Evolutionary conservation across 1,139 yeast species (phyloP).

Genomic region (Debaryomycetaceae sp.): DNA sequence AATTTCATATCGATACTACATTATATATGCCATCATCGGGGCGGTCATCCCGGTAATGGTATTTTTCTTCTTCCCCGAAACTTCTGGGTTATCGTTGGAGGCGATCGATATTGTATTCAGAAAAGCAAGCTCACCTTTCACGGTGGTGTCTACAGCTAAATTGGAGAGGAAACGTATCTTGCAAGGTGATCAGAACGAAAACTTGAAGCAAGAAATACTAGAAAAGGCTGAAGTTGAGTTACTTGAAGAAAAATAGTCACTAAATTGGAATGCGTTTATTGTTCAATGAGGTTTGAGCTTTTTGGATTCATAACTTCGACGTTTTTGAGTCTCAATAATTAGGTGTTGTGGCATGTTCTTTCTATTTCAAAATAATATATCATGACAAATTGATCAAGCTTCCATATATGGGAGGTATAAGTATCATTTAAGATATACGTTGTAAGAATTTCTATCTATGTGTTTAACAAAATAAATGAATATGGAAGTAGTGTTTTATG

Average conservation of each 20-base stretch:
- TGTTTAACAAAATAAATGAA: too few species aligned
- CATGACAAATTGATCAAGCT: too few species aligned
- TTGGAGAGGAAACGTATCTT: background rate
- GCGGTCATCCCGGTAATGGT: background rate
- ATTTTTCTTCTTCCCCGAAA: background rate
- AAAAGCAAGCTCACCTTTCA: background rate
- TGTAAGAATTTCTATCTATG: too few species aligned
- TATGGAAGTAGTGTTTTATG: too few species aligned
- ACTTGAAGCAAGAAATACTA: background rate
- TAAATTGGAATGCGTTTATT: too few species aligned
- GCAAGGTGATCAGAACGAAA: background rate
- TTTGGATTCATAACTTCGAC: too few species aligned
- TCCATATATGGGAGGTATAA: too few species aligned
- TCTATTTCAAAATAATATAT: too few species aligned
- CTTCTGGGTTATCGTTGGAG: slow-evolving; percentile 1
- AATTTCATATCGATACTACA: background rate
- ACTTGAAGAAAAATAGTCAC: background rate
- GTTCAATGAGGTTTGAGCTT: too few species aligned
- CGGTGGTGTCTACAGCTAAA: background rate
- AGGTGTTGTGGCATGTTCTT: too few species aligned
- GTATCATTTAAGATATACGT: too few species aligned
- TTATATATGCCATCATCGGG: slow-evolving; percentile 1
- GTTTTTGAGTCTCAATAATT: too few species aligned
- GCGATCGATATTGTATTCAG: slow-evolving; percentile 1
- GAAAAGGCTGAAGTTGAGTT: background rate